phyloP scores from a whole-genome alignment of 768 basidiomycete species.

The Phaffia australis region DNA sequence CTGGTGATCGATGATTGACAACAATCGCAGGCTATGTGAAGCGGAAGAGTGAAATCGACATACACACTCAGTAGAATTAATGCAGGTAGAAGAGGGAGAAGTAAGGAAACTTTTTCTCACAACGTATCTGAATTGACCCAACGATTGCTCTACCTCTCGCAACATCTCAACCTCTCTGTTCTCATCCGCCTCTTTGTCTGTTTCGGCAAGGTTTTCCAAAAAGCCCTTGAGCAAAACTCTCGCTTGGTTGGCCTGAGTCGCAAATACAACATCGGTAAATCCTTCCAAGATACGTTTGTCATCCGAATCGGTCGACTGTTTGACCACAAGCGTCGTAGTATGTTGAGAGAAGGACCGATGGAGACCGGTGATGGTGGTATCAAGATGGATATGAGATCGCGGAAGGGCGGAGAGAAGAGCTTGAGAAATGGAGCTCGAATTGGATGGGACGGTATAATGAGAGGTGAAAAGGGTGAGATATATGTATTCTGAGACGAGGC shows the following conservation, averaged over 20 bases:
- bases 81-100: background rate
- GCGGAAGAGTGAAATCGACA: background rate
- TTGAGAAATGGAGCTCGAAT: constrained; percentile 12
- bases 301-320: constrained; percentile 35
- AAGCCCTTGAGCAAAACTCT: constrained; percentile 44
- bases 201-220: constrained; percentile 19
- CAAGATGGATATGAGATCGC: constrained; percentile 47
- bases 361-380: constrained; percentile 46
- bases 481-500: constrained; percentile 49
- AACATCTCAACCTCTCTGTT: constrained; percentile 24
- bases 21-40: constrained; percentile 43
- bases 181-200: constrained; percentile 17
- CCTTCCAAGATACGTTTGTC: constrained; percentile 39
- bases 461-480: constrained; percentile 56
- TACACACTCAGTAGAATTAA: background rate
- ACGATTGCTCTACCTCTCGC: constrained; percentile 41
- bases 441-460: constrained; percentile 52
- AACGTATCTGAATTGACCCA: constrained; percentile 49
- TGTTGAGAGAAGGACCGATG: constrained; percentile 30
- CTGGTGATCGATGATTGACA: constrained; percentile 58
- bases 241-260: constrained; percentile 62
- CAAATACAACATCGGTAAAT: constrained; percentile 60
- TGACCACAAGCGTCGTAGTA: constrained; percentile 8
- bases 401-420: constrained; percentile 41
- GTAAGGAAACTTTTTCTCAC: constrained; percentile 24